phyloP scores from a whole-genome alignment of 257 asterid genomes.

The Forsythia viridissima region DNA sequence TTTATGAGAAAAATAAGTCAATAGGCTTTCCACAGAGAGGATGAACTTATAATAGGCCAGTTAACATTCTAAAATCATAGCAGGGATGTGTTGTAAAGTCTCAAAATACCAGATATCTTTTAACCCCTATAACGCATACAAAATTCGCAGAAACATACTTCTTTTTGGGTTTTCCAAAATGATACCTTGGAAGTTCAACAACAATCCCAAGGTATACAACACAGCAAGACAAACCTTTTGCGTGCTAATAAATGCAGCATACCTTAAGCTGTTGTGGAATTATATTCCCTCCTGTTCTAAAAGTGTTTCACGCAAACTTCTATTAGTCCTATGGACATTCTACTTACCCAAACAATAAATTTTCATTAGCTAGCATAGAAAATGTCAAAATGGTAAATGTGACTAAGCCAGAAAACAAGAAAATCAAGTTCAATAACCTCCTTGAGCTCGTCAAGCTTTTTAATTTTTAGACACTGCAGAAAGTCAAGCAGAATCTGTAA shows the following conservation, averaged over 20 bases:
- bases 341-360: conserved; percentile 1
- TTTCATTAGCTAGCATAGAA: conserved; percentile 10
- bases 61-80: background rate
- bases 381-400: background rate
- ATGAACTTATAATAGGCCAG: conserved; percentile 1
- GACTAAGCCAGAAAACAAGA: conserved; percentile 11
- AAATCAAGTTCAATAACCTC: conserved; percentile 63
- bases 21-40: background rate
- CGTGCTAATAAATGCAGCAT: background rate
- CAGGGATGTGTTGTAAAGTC: background rate
- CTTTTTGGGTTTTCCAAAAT: background rate
- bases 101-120: background rate
- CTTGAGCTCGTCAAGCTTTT: conserved; percentile 77
- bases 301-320: background rate
- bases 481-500: conserved; percentile 76
- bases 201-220: conserved; percentile 10
- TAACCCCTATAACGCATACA: background rate
- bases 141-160: background rate
- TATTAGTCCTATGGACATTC: background rate
- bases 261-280: background rate
- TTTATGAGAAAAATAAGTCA: background rate
- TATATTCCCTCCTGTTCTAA: background rate
- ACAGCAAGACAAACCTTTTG: background rate
- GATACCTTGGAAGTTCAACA: background rate
- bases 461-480: conserved; percentile 67